Percentiles rank a stretch among this genome's conserved stretches.
phyloP scores from a whole-genome alignment of 139 green algal genomes.

The Chlamydomonas eustigma region DNA sequence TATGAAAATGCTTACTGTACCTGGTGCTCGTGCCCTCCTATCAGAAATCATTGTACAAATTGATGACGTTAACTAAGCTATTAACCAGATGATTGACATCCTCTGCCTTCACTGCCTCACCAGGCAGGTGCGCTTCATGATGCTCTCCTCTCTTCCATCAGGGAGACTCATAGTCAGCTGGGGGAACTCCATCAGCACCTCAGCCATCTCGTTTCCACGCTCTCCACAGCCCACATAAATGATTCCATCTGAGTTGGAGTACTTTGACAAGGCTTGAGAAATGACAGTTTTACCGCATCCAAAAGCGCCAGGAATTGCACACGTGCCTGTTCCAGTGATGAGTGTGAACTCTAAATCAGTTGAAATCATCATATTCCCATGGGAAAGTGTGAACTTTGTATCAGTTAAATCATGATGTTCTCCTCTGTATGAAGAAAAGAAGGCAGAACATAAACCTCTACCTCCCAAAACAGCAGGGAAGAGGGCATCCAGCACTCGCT shows the following conservation, averaged over 20 bases:
- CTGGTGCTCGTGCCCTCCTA: neutral
- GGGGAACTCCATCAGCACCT: constrained; percentile 93
- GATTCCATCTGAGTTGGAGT: constrained; percentile 97
- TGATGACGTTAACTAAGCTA: neutral
- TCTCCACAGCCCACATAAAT: constrained; percentile 99
- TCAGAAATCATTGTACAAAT: neutral
- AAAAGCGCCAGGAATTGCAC: constrained; percentile 96
- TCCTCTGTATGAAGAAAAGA: no score
- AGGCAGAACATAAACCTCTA: constrained; percentile 15
- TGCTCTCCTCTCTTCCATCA: constrained; percentile 94
- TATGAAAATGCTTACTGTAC: no score
- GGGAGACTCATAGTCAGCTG: constrained; percentile 96
- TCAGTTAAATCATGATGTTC: no score
- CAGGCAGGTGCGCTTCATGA: constrained; percentile 98
- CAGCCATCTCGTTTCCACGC: constrained; percentile 90
- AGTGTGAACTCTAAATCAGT: no score
- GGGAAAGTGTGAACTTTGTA: no score
- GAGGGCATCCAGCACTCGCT: constrained; percentile 95
- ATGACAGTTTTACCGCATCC: constrained; percentile 99
- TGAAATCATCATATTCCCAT: no score
- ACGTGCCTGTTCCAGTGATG: constrained; percentile 89
- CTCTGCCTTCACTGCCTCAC: constrained; percentile 29
- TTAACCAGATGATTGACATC: no score
- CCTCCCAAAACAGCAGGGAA: constrained; percentile 96
- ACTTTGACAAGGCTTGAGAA: constrained; percentile 96